These are phyloP conservation scores for Extremus antarcticus DNA, from an alignment of 495 filamentous ascomycete genomes.

Conservation along the genomic window DNA sequence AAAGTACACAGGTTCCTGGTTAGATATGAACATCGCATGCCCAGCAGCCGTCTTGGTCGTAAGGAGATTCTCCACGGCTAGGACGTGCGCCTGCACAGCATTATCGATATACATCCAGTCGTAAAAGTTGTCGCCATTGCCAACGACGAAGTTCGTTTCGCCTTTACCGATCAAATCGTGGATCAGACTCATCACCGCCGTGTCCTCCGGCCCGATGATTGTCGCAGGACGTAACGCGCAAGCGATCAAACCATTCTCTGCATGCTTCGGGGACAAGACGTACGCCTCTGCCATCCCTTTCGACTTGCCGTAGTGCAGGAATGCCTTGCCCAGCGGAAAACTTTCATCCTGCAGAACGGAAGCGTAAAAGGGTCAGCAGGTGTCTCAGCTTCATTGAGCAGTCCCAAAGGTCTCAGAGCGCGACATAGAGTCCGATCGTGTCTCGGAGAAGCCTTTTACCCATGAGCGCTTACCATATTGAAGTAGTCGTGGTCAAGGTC, in stretches of 20 bases:
- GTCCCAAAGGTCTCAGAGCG: too few relatives aligned
- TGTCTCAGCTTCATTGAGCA: too few relatives aligned
- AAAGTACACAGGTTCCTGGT: slow-evolving; percentile 51
- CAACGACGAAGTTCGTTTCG: slow-evolving; percentile 48
- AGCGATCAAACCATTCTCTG: slow-evolving; percentile 32
- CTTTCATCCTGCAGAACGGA: too few relatives aligned
- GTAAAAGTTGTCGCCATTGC: slow-evolving; percentile 46
- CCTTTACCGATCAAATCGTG: slow-evolving; percentile 45
- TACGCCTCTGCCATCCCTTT: slow-evolving; percentile 49
- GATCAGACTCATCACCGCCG: slow-evolving; percentile 41
- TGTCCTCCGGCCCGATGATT: slow-evolving; percentile 48
- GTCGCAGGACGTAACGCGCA: slow-evolving; percentile 49
- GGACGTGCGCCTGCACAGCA: slow-evolving; percentile 50
- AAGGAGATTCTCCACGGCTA: slow-evolving; percentile 50
- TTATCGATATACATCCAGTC: slow-evolving; percentile 54
- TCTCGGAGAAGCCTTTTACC: too few relatives aligned
- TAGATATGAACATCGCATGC: slow-evolving; percentile 53
- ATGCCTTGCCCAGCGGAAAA: slow-evolving; percentile 39
- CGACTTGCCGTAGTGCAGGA: slow-evolving; percentile 48
- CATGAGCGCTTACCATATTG: too few relatives aligned
- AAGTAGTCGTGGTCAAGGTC: slow-evolving; percentile 40
- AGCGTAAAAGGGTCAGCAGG: too few relatives aligned
- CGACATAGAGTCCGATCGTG: too few relatives aligned
- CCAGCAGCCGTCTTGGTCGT: slow-evolving; percentile 46
- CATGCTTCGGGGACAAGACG: slow-evolving; percentile 40